Base-by-base conservation (phyloP, 805 yeast genomes). In the Zygotorulaspora sp. region DNA sequence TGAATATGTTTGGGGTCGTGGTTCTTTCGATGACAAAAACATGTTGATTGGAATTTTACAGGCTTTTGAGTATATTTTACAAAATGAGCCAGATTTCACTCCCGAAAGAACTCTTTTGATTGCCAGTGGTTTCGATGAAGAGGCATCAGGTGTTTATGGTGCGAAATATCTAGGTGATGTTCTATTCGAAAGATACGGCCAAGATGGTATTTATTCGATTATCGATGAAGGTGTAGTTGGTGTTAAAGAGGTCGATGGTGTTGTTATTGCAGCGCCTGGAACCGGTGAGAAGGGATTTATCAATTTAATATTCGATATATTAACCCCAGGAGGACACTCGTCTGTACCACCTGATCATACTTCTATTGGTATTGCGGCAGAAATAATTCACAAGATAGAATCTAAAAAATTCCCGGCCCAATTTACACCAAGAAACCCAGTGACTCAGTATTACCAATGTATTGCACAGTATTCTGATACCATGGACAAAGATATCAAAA, bases 81-180 rank as follows among this genome's bases (percentile, higher is more conserved):
- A 62, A 25, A 50, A 53, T 10, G 69, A 68, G 13, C 39, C 44
- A 6, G 72, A 66, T 3, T 80, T 69, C 59, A 35, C 51, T 21
- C 83, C 85, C 6, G 53, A 66, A 37, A 72, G 90, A 55, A 71
- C 83, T 2, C 57, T 82, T 15, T 48, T 84, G 16, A 56, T 79
- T 3, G 78, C 83, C 0, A 75, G 79, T 56, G 94, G 94, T 0
- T 79, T 72, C 48, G 92, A 84, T 54, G 94, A 83, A 62, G 94
- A 83, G 55, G 71, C 74, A 25, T 68, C 75, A 24, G 94, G 94
- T 4, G 41, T 47, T 13, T 58, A 65, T 6, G 89, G 90, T 36
- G 92, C 92, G 3, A 41, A 50, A 0, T 43, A 60, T n/a, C 62
- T 83, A 17, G 67, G 72, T 14, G 42, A 66, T 31, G 58, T 63